Percentiles rank a stretch among this genome's conserved stretches.
phyloP scores from a whole-genome alignment of 306 rosid species.

The Vicia sativa region DNA sequence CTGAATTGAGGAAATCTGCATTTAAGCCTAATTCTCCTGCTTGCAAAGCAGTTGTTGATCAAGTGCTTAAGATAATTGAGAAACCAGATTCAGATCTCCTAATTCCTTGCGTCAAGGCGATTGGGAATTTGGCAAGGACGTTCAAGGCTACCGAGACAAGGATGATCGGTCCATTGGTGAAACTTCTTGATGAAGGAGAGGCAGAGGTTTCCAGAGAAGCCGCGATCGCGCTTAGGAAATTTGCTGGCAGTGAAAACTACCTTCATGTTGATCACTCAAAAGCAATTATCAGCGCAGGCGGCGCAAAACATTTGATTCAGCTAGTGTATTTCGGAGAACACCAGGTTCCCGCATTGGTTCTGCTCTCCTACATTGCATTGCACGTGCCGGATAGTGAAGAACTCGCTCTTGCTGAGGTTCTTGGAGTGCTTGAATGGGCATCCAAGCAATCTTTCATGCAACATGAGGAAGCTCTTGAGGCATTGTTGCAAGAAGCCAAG shows the following conservation, averaged over 20 bases:
- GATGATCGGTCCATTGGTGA: slow-evolving; percentile 58
- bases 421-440: slow-evolving; percentile 75
- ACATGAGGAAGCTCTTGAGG: slow-evolving; percentile 44
- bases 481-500: slow-evolving; percentile 67
- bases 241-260: slow-evolving; percentile 68
- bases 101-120: slow-evolving; percentile 47
- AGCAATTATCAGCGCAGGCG: slow-evolving; percentile 67
- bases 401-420: slow-evolving; percentile 76
- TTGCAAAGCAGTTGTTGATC: slow-evolving; percentile 67
- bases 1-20: slow-evolving; percentile 65
- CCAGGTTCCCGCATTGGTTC: slow-evolving; percentile 59
- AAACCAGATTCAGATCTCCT: slow-evolving; percentile 52
- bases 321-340: slow-evolving; percentile 71
- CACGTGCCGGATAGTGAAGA: slow-evolving; percentile 75
- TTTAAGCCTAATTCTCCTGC: slow-evolving; percentile 84
- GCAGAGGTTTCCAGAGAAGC: slow-evolving; percentile 53
- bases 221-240: slow-evolving; percentile 59
- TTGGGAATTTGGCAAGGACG: slow-evolving; percentile 74
- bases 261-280: slow-evolving; percentile 72
- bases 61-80: slow-evolving; percentile 53
- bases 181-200: slow-evolving; percentile 70
- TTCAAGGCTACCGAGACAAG: slow-evolving; percentile 71
- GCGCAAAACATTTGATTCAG: slow-evolving; percentile 69
- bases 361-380: slow-evolving; percentile 59
- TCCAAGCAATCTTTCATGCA: slow-evolving; percentile 58